Conservation (phyloP, 768 basidiomycete genomes). For the Phlebiopsis gigantea region DNA sequence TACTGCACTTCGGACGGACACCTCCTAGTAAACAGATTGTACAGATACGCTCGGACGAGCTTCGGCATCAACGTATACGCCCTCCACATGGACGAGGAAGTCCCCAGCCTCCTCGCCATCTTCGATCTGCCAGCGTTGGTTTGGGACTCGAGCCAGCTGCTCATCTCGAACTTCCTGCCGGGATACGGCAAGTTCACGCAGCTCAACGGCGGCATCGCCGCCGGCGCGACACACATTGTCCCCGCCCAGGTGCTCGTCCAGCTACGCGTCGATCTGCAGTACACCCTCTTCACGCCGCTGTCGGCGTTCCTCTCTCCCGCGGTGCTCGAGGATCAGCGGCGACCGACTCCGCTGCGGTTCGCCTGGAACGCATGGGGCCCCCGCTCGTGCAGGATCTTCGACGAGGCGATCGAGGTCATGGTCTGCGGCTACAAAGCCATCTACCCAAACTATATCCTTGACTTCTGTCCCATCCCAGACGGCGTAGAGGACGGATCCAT, state of each 20-base stretch:
- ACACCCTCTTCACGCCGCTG: constrained; percentile 9
- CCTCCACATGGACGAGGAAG: constrained; percentile 2
- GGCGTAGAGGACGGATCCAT: not conserved
- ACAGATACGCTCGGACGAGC: not conserved
- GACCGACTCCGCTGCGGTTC: not conserved
- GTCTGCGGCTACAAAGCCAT: constrained; percentile 10
- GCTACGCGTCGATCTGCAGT: constrained; percentile 8
- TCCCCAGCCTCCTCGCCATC: constrained; percentile 1
- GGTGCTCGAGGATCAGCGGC: constrained; percentile 1
- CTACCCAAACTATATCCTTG: constrained; percentile 9
- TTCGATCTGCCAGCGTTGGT: constrained; percentile 5
- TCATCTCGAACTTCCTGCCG: constrained; percentile 11
- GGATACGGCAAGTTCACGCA: not conserved
- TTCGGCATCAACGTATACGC: constrained; percentile 10
- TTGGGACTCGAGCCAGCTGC: constrained; percentile 5
- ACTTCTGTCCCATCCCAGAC: constrained; percentile 5
- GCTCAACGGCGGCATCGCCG: not conserved
- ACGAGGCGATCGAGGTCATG: constrained; percentile 2
- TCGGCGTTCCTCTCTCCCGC: constrained; percentile 3
- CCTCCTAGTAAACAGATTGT: constrained; percentile 9
- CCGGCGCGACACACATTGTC: not conserved
- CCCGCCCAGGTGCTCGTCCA: constrained; percentile 7
- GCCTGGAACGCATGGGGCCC: constrained; percentile 9
- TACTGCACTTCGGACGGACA: constrained; percentile 6
- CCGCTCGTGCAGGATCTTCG: not conserved